A percentile compares a stretch with the other conserved stretches of the same genome.
Conservation (phyloP, 106 monocot species). For the Dactylorhiza incarnata region DNA sequence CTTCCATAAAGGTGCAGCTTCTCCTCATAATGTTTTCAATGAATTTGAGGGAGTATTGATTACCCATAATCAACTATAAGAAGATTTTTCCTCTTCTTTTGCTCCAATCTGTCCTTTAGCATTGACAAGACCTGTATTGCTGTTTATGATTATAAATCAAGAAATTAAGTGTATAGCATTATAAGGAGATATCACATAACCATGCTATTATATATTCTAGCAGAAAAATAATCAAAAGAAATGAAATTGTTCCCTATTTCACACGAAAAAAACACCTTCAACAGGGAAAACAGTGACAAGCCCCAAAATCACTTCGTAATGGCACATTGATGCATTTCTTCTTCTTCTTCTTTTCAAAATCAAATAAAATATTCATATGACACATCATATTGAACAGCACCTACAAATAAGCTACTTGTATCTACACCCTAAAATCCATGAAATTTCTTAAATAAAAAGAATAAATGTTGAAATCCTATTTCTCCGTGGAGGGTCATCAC, state of each 20-base stretch:
- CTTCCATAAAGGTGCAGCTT: not conserved
- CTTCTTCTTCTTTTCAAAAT: not conserved
- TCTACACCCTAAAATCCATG: not conserved
- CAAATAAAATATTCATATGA: not conserved
- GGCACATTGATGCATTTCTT: not conserved
- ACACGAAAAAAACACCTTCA: not conserved
- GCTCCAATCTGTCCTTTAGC: slow-evolving; percentile 73
- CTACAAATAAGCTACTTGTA: not conserved
- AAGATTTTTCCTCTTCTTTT: slow-evolving; percentile 54
- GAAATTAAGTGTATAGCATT: not conserved
- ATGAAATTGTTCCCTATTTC: not conserved
- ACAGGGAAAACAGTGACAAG: not conserved
- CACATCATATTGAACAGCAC: not conserved
- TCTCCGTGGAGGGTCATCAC: too few species aligned
- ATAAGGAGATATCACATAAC: not conserved
- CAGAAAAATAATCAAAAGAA: not conserved
- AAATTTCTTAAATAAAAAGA: not conserved
- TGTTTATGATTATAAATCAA: slow-evolving; percentile 1
- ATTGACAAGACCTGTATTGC: slow-evolving; percentile 58
- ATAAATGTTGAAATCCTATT: not conserved
- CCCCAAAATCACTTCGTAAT: not conserved
- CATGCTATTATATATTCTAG: not conserved
- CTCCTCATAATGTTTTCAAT: not conserved
- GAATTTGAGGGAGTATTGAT: not conserved
- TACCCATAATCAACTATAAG: slow-evolving; percentile 75